These are phyloP conservation scores for Cercospora sesami DNA, from an alignment of 2,329 filamentous ascomycete genomes.

Conservation along the genomic window DNA sequence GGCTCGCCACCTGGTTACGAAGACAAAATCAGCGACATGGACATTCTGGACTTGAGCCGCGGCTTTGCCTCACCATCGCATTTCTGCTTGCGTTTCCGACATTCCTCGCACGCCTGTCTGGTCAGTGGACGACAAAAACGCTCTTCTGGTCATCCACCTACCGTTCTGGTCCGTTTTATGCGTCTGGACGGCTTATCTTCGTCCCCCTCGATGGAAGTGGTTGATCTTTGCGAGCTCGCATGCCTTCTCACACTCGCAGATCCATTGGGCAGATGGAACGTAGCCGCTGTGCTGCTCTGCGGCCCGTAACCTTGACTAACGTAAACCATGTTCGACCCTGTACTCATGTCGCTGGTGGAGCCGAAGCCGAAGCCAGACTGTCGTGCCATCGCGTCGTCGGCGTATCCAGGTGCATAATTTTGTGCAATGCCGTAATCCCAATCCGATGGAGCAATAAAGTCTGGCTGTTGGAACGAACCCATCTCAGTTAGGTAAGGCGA, in stretches of 20 bases:
- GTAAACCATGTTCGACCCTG: slow-evolving; percentile 7
- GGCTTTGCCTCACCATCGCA: slow-evolving; percentile 67
- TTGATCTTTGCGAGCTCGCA: slow-evolving; percentile 8
- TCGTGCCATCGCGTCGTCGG: slow-evolving; percentile 1
- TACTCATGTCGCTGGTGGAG: slow-evolving; percentile 3
- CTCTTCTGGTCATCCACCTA: neutral
- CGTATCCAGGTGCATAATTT: slow-evolving; percentile 6
- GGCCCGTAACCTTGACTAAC: slow-evolving; percentile 10
- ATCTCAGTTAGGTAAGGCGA: slow-evolving; percentile 3
- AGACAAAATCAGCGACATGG: slow-evolving; percentile 48
- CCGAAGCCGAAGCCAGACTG: slow-evolving; percentile 3
- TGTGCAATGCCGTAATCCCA: slow-evolving; percentile 9
- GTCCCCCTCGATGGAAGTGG: slow-evolving; percentile 7
- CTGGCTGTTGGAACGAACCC: slow-evolving; percentile 13
- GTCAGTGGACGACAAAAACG: slow-evolving; percentile 1
- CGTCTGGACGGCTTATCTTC: slow-evolving; percentile 16
- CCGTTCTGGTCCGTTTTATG: slow-evolving; percentile 25
- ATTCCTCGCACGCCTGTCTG: slow-evolving; percentile 63
- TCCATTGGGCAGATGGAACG: slow-evolving; percentile 15
- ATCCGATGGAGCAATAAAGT: slow-evolving; percentile 6
- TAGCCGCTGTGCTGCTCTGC: slow-evolving; percentile 1
- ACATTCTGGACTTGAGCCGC: neutral
- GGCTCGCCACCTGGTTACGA: slow-evolving; percentile 14
- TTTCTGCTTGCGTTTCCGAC: slow-evolving; percentile 93
- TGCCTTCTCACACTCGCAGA: slow-evolving; percentile 13